These are phyloP conservation scores for Apiotrichum gracile DNA, from an alignment of 1,284 basidiomycete genomes.

Conservation along the genomic window DNA sequence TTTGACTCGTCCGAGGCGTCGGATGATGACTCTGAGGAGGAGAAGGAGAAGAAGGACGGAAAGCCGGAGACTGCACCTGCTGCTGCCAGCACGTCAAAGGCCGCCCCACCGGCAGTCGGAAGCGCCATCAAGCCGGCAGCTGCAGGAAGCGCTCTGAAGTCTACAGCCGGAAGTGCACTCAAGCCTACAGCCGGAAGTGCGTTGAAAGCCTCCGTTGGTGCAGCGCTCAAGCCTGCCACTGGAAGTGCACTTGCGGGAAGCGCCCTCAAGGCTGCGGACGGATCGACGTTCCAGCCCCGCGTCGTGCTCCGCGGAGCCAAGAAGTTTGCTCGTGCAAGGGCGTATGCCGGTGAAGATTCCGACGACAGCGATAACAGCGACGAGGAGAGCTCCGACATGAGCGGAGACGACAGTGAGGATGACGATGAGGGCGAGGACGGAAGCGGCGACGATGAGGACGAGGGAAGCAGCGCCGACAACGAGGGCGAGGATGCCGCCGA, in stretches of 20 bases:
- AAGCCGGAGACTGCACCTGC: neutral
- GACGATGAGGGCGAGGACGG: constrained; percentile 19
- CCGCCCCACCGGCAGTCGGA: neutral
- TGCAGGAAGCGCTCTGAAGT: neutral
- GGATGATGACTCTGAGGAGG: constrained; percentile 9
- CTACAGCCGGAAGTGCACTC: neutral
- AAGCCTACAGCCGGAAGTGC: constrained; percentile 2
- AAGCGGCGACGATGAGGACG: constrained; percentile 21
- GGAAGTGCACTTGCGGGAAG: constrained; percentile 3
- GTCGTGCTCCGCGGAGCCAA: constrained; percentile 25
- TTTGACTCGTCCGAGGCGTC: constrained; percentile 44
- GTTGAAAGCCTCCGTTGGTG: no score
- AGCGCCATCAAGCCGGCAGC: neutral
- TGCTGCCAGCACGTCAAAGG: neutral
- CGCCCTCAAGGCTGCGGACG: constrained; percentile 21
- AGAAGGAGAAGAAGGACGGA: neutral
- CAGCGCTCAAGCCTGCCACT: neutral
- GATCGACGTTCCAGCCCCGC: constrained; percentile 24
- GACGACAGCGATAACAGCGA: constrained; percentile 7
- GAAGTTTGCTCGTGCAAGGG: constrained; percentile 17
- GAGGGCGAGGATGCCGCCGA: constrained; percentile 20
- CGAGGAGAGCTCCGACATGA: constrained; percentile 13
- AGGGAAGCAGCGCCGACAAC: constrained; percentile 17
- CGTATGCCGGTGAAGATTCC: constrained; percentile 7
- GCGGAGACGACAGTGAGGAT: constrained; percentile 16